Conservation (phyloP, 2,329 filamentous ascomycete species). For the Zasmidium cellare region DNA sequence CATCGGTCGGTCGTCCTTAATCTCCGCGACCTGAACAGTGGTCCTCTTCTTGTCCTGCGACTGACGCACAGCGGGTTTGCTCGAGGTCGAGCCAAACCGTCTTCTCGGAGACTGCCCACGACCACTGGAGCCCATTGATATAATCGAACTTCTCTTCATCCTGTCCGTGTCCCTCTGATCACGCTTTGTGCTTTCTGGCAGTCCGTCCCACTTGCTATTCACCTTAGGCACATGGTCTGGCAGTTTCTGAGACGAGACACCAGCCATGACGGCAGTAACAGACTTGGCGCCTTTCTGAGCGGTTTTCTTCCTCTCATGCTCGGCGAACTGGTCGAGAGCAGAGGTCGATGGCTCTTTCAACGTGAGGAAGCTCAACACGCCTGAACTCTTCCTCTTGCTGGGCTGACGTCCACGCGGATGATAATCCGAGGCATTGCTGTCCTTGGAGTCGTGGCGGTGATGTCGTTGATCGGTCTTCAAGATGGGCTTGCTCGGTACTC, state of each 20-base stretch:
- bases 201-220: slow-evolving; percentile 56
- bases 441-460: slow-evolving; percentile 4
- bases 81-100: slow-evolving; percentile 5
- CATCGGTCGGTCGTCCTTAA: background rate
- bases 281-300: slow-evolving; percentile 37
- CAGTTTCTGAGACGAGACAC: slow-evolving; percentile 47
- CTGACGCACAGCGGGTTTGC: slow-evolving; percentile 1
- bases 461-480: slow-evolving; percentile 1
- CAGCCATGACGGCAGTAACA: slow-evolving; percentile 36
- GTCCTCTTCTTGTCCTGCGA: slow-evolving; percentile 4
- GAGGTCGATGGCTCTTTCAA: slow-evolving; percentile 51
- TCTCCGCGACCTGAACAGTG: background rate
- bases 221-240: slow-evolving; percentile 53
- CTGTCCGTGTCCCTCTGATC: slow-evolving; percentile 7
- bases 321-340: slow-evolving; percentile 48
- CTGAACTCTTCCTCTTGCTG: slow-evolving; percentile 36
- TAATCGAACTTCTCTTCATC: slow-evolving; percentile 2
- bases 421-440: background rate
- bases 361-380: slow-evolving; percentile 47
- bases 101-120: slow-evolving; percentile 1
- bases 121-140: background rate
- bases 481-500: slow-evolving; percentile 3
- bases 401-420: background rate
- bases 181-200: slow-evolving; percentile 44
- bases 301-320: slow-evolving; percentile 30